phyloP scores from a whole-genome alignment of 73 alveolate genomes.

The Blepharisma stoltei region DNA sequence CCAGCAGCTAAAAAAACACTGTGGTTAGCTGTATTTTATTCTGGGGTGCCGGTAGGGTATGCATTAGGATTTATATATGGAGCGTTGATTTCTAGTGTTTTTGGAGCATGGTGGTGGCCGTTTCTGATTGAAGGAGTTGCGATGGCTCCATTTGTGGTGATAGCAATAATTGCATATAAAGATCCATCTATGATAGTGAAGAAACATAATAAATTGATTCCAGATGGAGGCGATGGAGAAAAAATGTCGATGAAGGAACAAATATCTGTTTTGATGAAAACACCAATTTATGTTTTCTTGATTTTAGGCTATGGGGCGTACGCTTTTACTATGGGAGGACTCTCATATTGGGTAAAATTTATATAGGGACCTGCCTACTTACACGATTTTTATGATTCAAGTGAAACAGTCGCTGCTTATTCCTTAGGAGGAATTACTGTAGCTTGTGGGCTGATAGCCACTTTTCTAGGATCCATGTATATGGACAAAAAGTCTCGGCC shows the following conservation, averaged over 20 bases:
- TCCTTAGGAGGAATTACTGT: neutral
- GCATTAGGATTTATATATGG: constrained; percentile 7
- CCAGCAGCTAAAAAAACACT: constrained; percentile 17
- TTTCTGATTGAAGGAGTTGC: neutral
- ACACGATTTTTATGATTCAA: neutral
- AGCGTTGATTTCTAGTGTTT: neutral
- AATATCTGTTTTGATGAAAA: neutral
- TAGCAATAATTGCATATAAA: neutral
- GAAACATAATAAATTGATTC: neutral
- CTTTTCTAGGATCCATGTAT: neutral
- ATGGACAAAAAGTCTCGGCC: neutral
- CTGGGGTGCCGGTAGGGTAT: neutral
- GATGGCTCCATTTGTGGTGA: neutral
- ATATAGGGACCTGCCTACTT: neutral
- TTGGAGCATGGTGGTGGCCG: constrained; percentile 22
- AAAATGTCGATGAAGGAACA: neutral
- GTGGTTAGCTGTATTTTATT: constrained; percentile 19
- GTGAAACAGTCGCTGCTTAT: neutral
- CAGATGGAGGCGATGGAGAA: neutral
- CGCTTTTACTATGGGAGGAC: constrained; percentile 9
- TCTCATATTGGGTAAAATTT: neutral
- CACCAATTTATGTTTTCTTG: neutral
- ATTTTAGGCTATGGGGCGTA: neutral
- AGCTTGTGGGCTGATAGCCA: neutral
- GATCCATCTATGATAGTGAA: constrained; percentile 5